Evolutionary conservation across 306 rosid genomes (phyloP).

Genomic region (barrel medic (Medicago truncatula)): DNA sequence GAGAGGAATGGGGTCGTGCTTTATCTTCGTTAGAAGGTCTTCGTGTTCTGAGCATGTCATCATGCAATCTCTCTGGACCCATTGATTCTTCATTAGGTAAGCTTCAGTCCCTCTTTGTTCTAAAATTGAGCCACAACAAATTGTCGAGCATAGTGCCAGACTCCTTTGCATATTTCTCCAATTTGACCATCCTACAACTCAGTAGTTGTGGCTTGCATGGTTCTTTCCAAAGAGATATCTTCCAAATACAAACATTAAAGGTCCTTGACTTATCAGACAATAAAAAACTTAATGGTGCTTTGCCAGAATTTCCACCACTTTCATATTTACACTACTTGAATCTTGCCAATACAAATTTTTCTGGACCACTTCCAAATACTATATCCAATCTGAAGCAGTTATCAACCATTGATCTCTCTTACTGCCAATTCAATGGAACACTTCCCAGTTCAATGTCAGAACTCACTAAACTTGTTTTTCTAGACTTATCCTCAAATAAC

Average conservation of each 20-base stretch:
- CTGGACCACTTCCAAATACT: conserved; percentile 40
- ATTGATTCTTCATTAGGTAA: conserved; percentile 42
- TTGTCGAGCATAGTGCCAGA: conserved; percentile 43
- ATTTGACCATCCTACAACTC: conserved; percentile 31
- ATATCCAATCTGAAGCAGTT: conserved; percentile 37
- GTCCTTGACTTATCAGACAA: conserved; percentile 45
- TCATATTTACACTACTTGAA: conserved; percentile 13
- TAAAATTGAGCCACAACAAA: conserved; percentile 28
- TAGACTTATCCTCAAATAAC: conserved; percentile 46
- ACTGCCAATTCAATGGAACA: conserved; percentile 42
- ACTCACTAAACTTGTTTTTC: conserved; percentile 40
- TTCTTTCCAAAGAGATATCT: conserved; percentile 42
- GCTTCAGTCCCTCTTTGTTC: conserved; percentile 22
- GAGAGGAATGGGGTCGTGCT: conserved; percentile 52
- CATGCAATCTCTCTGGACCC: conserved; percentile 50
- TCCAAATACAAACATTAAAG: conserved; percentile 40
- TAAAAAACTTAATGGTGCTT: conserved; percentile 30
- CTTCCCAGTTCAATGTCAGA: conserved; percentile 42
- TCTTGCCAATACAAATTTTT: conserved; percentile 37
- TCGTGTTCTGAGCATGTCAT: conserved; percentile 47
- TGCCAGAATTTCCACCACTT: conserved; percentile 45
- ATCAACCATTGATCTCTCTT: conserved; percentile 38
- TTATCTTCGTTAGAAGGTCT: conserved; percentile 31
- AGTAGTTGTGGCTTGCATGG: conserved; percentile 27
- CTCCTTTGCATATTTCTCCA: conserved; percentile 36